Base-by-base conservation (phyloP, 768 basidiomycete genomes). In the Rhizopogon roseolus region DNA sequence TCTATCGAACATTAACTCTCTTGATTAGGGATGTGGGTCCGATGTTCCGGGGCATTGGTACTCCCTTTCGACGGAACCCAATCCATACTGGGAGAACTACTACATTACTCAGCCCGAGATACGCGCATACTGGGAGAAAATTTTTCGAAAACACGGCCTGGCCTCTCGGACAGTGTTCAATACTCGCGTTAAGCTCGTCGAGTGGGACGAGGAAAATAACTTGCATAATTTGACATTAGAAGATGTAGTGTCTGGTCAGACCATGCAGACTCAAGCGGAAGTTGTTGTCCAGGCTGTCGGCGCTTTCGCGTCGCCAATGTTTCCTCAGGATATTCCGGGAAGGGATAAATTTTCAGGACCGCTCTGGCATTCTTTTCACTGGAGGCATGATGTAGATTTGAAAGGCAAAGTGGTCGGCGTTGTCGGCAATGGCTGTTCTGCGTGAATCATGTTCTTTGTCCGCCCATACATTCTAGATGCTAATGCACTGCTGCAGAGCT, bases 381-480 rank as follows among this genome's bases (percentile, higher is more conserved):
- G 83, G 82, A 66, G 73, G 42, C 79, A 81, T 46, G 79, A 79
- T 59, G 73, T 85, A 16, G 62, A 73, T 41, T 61, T 85, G 52
- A 68, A 67, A 54, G 77, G 76, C 2, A 83, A 82, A 65, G 69
- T 73, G 27, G 75, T 87, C 6, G 83, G 79, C 1, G 78, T 86
- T 13, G 78, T 85, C 61, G 84, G 84, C 38, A 84, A 84, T 60
- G 84, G 82, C 4, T 83, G 78, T 56, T 81, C 80, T 40, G 82
- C 76, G 76, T 82, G 61, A 59, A 75, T 71, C 36, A 42, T 25
- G 25, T 56, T 57, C 25, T 57, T 60, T 54, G 54, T 41, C 51
- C 45, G 27, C 40, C 4, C 57, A 53, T 39, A 16, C 34, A 27
- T 39, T 48, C 53, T 44, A 42, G 48, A 52, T 44, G 42, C 45